Percentiles rank a stretch among this genome's conserved stretches.
These are phyloP conservation scores for Trichomonascus vanleenenianus DNA, from an alignment of 805 yeast genomes.

Conservation along the genomic window DNA sequence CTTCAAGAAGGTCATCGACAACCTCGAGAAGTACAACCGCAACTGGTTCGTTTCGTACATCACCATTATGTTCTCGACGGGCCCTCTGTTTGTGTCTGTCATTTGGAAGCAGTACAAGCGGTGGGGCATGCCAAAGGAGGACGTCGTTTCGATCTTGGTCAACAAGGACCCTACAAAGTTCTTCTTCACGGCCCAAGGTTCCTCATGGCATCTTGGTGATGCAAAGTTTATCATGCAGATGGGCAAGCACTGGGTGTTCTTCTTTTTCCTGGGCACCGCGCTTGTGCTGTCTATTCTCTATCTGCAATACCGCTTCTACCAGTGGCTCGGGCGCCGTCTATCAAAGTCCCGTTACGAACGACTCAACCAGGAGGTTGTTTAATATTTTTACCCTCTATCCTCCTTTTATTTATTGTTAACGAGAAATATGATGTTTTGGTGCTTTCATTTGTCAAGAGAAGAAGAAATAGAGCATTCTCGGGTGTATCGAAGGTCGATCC, in stretches of 20 bases:
- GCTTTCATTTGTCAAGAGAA: too few relatives aligned
- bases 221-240: conserved; percentile 69
- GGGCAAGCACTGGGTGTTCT: conserved; percentile 65
- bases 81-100: conserved; percentile 80
- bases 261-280: conserved; percentile 53
- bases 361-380: too few relatives aligned
- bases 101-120: conserved; percentile 84
- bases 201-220: conserved; percentile 90
- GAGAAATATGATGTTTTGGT: too few relatives aligned
- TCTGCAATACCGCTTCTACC: conserved; percentile 5
- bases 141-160: conserved; percentile 1
- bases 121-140: background rate
- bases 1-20: conserved; percentile 61
- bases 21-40: conserved; percentile 52
- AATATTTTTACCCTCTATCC: too few relatives aligned
- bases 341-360: too few relatives aligned
- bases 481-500: too few relatives aligned
- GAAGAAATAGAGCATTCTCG: too few relatives aligned
- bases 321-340: background rate
- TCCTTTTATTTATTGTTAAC: too few relatives aligned
- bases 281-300: conserved; percentile 20
- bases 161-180: conserved; percentile 36
- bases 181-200: conserved; percentile 71
- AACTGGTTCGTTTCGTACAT: conserved; percentile 83
- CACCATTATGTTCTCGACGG: conserved; percentile 90